These are phyloP conservation scores for Entomortierella parvispora DNA, from an alignment of 192 early-diverging fungal genomes.

Conservation along the genomic window DNA sequence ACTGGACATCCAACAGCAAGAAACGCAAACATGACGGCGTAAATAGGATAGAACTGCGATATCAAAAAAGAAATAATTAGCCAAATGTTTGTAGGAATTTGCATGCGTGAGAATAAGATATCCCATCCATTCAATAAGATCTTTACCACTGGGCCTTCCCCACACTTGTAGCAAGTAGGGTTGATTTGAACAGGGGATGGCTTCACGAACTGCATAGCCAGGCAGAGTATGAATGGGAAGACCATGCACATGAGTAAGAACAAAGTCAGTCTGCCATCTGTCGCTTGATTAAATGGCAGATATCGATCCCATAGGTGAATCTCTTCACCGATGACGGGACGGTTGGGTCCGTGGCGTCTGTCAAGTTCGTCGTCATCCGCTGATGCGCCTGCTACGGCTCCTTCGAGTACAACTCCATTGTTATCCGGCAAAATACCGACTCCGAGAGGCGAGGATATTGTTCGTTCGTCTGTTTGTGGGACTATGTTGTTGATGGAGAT, in stretches of 20 bases:
- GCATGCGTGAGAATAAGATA: too few relatives aligned
- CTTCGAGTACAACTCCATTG: slow-evolving; percentile 2
- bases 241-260: slow-evolving; percentile 29
- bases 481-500: not conserved
- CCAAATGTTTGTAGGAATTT: not conserved
- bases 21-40: slow-evolving; percentile 37
- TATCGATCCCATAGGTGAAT: slow-evolving; percentile 28
- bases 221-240: slow-evolving; percentile 11
- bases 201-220: slow-evolving; percentile 47
- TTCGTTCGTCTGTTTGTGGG: not conserved
- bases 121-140: not conserved
- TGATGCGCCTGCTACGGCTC: not conserved
- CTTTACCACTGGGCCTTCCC: slow-evolving; percentile 43
- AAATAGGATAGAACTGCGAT: slow-evolving; percentile 40
- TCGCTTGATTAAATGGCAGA: slow-evolving; percentile 41
- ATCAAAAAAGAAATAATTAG: not conserved
- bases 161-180: slow-evolving; percentile 34
- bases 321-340: not conserved
- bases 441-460: not conserved
- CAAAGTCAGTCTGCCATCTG: slow-evolving; percentile 28
- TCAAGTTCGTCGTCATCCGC: too few relatives aligned
- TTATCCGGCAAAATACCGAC: slow-evolving; percentile 5
- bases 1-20: slow-evolving; percentile 32
- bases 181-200: slow-evolving; percentile 42
- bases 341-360: not conserved